Conservation (phyloP, 805 yeast species). For the Yarrowia divulgata region DNA sequence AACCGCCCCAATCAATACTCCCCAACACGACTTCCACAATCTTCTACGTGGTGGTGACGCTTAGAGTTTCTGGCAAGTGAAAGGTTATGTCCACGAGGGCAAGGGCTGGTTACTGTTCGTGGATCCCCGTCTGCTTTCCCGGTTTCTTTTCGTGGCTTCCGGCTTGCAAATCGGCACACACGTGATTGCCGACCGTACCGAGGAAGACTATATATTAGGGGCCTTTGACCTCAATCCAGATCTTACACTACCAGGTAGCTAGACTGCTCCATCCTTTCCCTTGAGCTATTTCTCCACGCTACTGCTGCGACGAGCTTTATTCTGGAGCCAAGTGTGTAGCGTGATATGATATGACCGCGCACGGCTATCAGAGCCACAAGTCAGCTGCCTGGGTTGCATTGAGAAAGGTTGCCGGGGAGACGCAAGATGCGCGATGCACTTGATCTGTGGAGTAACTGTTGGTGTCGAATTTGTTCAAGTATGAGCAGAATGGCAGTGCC, state of each 20-base stretch:
- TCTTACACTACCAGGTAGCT: too few species aligned
- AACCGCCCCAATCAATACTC: not conserved
- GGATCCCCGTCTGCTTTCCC: slow-evolving; percentile 3
- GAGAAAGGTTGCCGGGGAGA: not conserved
- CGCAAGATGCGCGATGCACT: not conserved
- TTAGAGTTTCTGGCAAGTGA: slow-evolving; percentile 31
- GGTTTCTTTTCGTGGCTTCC: slow-evolving; percentile 36
- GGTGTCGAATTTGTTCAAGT: too few species aligned
- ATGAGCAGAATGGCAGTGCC: too few species aligned
- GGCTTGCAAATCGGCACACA: slow-evolving; percentile 8
- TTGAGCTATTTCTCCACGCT: slow-evolving; percentile 31
- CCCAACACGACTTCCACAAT: slow-evolving; percentile 27
- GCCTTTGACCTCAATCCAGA: too few species aligned
- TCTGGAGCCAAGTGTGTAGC: slow-evolving; percentile 27
- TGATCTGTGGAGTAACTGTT: too few species aligned
- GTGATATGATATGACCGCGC: slow-evolving; percentile 9
- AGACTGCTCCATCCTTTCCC: too few species aligned
- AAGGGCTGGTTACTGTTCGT: slow-evolving; percentile 9
- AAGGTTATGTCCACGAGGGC: slow-evolving; percentile 20
- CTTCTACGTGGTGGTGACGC: slow-evolving; percentile 33
- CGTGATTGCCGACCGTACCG: slow-evolving; percentile 6
- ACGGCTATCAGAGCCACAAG: slow-evolving; percentile 3
- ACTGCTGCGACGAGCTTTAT: slow-evolving; percentile 5
- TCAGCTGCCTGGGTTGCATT: slow-evolving; percentile 4
- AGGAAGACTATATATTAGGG: not conserved